Percentiles rank a stretch among this genome's conserved stretches.
phyloP scores from a whole-genome alignment of 2,329 filamentous ascomycete genomes.

The Aspergillus alliaceus region DNA sequence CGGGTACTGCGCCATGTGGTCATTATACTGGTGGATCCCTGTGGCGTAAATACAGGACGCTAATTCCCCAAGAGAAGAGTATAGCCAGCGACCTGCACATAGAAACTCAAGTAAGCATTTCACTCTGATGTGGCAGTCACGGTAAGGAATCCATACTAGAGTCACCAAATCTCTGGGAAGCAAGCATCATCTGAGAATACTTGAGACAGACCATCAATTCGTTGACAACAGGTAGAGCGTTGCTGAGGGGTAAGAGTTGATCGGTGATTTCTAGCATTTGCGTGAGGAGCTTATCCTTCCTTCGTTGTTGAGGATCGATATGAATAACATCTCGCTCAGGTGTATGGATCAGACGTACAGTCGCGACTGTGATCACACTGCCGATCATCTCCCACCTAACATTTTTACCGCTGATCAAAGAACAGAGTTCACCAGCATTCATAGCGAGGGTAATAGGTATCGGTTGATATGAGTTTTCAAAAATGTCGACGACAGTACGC shows the following conservation, averaged over 20 bases:
- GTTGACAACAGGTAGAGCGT: not conserved
- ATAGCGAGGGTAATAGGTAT: not conserved
- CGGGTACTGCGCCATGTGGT: not conserved
- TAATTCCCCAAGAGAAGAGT: not conserved
- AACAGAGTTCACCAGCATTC: not conserved
- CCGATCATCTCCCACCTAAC: not conserved
- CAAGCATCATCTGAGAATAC: conserved; percentile 2
- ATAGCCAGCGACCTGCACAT: not conserved
- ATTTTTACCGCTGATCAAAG: not conserved
- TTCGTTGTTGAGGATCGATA: not conserved
- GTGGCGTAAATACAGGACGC: not conserved
- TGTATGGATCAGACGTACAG: not conserved
- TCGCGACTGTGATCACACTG: not conserved
- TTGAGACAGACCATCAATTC: not conserved
- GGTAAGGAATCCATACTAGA: conserved; percentile 2
- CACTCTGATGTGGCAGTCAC: too few species aligned
- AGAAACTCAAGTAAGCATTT: too few species aligned
- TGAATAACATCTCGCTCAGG: not conserved
- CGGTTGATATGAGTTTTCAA: not conserved
- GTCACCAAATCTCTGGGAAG: not conserved
- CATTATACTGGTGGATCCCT: not conserved
- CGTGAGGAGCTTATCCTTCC: not conserved
- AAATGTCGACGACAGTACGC: not conserved
- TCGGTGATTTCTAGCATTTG: not conserved
- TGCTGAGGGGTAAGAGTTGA: not conserved